phyloP scores from a whole-genome alignment of 23 red algal genomes.

The Gracilaria caudata region DNA sequence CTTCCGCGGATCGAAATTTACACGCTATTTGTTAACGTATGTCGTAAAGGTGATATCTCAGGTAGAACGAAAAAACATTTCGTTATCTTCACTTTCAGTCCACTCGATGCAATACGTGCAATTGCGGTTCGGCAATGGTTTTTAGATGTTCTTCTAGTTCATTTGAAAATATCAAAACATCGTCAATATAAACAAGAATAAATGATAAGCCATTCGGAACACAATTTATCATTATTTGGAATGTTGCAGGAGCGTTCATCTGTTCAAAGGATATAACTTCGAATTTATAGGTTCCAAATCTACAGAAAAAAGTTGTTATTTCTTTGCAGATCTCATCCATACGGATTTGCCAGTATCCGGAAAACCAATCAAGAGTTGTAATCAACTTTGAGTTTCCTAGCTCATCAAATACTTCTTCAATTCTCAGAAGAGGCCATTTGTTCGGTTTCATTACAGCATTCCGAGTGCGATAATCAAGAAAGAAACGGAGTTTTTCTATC shows the following conservation, averaged over 20 bases:
- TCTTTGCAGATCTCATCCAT: background rate
- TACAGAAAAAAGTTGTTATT: background rate
- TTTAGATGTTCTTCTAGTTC: background rate
- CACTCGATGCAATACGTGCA: background rate
- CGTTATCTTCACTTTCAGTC: background rate
- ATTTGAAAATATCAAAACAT: constrained; percentile 18
- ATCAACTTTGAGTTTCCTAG: background rate
- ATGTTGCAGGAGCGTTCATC: constrained; percentile 1
- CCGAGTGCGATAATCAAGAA: background rate
- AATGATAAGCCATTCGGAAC: background rate
- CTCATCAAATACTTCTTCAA: background rate
- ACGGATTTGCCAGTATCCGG: background rate
- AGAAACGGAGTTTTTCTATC: background rate
- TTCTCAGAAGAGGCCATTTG: background rate
- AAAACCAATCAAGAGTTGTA: background rate
- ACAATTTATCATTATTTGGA: constrained; percentile 15
- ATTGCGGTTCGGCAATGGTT: background rate
- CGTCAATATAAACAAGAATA: background rate
- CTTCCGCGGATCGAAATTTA: background rate
- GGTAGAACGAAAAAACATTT: background rate
- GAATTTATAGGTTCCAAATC: background rate
- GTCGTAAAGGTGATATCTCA: background rate
- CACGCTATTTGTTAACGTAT: background rate
- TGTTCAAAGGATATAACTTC: background rate
- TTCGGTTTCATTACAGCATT: background rate